phyloP scores from a whole-genome alignment of 306 rosid genomes.

The Casuarina glauca region DNA sequence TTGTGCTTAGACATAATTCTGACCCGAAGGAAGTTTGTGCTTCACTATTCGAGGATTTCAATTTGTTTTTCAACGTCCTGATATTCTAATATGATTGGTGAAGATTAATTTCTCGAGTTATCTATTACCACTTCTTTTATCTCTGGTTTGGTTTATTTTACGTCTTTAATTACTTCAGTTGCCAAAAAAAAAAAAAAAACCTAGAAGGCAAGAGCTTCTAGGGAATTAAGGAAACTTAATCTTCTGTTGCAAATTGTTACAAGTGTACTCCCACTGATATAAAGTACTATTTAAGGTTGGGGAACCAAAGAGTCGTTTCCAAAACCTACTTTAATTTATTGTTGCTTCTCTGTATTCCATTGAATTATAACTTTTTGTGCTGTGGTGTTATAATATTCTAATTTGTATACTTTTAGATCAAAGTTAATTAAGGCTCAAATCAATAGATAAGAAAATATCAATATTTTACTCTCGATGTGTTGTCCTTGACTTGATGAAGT shows the following conservation, averaged over 20 bases:
- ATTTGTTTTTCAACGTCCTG: slow-evolving; percentile 23
- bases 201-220: neutral
- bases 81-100: slow-evolving; percentile 35
- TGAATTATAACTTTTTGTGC: slow-evolving; percentile 8
- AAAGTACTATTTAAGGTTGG: neutral
- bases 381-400: slow-evolving; percentile 11
- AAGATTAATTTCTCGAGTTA: slow-evolving; percentile 20
- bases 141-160: slow-evolving; percentile 7
- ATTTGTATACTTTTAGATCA: no score
- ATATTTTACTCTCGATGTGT: slow-evolving; percentile 22
- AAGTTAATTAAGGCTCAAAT: neutral
- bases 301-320: neutral
- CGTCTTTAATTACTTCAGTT: neutral
- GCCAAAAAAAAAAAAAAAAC: no score
- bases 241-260: neutral
- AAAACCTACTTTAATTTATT: neutral
- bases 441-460: slow-evolving; percentile 30
- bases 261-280: neutral
- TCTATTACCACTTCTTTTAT: slow-evolving; percentile 7
- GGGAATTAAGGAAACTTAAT: neutral
- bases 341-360: neutral
- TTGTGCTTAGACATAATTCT: slow-evolving; percentile 28
- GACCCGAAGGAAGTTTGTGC: slow-evolving; percentile 31
- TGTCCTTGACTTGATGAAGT: slow-evolving; percentile 34
- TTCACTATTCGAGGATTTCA: slow-evolving; percentile 21